Evolutionary conservation across 2,329 filamentous ascomycete genomes (phyloP), one percentile per base, ranked within the genome.

Genomic region (Ceratocystis albifundus): DNA sequence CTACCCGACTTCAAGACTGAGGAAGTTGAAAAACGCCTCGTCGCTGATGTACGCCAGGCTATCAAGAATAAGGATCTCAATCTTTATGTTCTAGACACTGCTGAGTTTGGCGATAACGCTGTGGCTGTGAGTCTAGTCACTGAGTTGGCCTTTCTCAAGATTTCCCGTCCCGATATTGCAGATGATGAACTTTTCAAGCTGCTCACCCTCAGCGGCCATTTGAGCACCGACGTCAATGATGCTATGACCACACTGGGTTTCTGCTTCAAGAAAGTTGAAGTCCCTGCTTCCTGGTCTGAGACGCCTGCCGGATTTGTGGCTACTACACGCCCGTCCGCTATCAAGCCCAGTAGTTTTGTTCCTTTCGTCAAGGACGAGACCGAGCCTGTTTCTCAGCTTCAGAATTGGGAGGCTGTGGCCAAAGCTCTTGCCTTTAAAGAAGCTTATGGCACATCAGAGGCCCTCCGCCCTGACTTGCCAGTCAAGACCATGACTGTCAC

Each of bases 381-480:
- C 0, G 90, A 95, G 75, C 80, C 86, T 28, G 81, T 82, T 2
- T 76, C 86, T 2, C 73, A 76, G 70, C 82, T 96, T 68, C 83
- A 84, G 71, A 83, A 88, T 75, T 96, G 92, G 90, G 83, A 92
- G 76, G 82, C 86, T 61, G 89, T 87, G 63, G 94, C 93, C 69
- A 94, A 95, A 80, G 89, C 87, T 61, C 81, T 99, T 67, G 84
- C 84, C 3, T 99, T 99, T 83, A 96, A 95, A 80, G 94, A 99
- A 77, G 93, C 90, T 0, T 97, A 91, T 73, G 86, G 84, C 69
- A 92, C 90, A 28, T 79, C 84, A 72, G 80, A 80, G 69, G 79
- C 79, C 65, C 84, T 99, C 50, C 89, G 94, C 65, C 94, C 94
- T 10, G 94, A 99, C 72, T 80, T 96, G 65, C 79, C 88, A 8